These are phyloP conservation scores for Triticum monococcum DNA, from an alignment of 176 grass and related monocot genomes.

Conservation along the genomic window DNA sequence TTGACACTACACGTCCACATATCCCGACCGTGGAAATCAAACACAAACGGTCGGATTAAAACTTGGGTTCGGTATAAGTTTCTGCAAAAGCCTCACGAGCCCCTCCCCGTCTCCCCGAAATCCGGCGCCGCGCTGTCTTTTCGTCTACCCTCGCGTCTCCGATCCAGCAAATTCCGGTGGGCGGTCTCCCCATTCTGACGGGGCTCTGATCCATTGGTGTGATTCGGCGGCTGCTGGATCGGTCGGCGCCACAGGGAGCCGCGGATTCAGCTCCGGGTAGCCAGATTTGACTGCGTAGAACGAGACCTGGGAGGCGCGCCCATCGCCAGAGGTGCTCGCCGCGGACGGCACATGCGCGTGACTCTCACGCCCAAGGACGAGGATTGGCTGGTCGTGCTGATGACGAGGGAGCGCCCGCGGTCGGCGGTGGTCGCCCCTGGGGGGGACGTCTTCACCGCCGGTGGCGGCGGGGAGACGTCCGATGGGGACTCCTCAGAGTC, in stretches of 20 bases:
- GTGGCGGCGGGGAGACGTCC: conserved; percentile 44
- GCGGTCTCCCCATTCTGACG: not conserved
- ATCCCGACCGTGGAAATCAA: conserved; percentile 32
- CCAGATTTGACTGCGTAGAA: conserved; percentile 31
- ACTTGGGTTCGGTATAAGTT: not conserved
- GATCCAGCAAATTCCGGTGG: conserved; percentile 22
- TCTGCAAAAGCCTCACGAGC: not conserved
- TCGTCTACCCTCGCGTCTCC: not conserved
- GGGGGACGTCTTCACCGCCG: conserved; percentile 26
- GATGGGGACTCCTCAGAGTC: conserved; percentile 73
- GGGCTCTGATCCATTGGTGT: not conserved
- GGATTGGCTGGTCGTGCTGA: conserved; percentile 41
- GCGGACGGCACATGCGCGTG: conserved; percentile 34
- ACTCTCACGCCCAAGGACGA: conserved; percentile 49
- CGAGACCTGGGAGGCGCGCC: conserved; percentile 9
- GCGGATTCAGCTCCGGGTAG: conserved; percentile 15
- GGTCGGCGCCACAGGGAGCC: not conserved
- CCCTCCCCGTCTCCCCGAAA: not conserved
- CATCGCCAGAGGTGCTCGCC: not conserved
- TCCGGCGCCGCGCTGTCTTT: conserved; percentile 14
- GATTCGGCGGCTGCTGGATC: not conserved
- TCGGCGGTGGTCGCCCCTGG: conserved; percentile 49
- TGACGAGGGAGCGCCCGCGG: conserved; percentile 55
- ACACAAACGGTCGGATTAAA: conserved; percentile 39
- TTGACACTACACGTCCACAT: conserved; percentile 19